These are phyloP conservation scores for Parvularia atlantis DNA, from an alignment of 78 protist genomes.

Conservation along the genomic window DNA sequence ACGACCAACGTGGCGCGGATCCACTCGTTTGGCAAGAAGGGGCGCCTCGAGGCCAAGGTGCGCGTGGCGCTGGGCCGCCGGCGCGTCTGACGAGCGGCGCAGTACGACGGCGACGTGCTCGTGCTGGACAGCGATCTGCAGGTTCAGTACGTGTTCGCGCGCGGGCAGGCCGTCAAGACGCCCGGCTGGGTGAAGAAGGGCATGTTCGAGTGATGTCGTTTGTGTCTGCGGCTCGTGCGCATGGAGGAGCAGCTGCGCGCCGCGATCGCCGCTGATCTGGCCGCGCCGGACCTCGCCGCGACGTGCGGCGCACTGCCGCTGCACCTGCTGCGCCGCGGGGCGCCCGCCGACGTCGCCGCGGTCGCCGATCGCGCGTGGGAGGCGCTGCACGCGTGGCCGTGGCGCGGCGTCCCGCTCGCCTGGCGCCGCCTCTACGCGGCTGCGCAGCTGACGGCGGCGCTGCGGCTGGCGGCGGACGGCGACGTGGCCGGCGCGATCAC, in stretches of 20 bases:
- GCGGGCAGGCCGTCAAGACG: background rate
- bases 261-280: too few species aligned
- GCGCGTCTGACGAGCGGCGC: too few species aligned
- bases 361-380: too few species aligned
- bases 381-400: conserved; percentile 1
- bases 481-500: background rate
- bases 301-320: too few species aligned
- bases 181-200: background rate
- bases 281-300: too few species aligned
- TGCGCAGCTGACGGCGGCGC: background rate
- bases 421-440: background rate
- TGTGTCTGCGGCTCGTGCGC: too few species aligned
- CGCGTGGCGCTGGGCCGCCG: too few species aligned
- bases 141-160: background rate
- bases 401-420: background rate
- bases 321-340: too few species aligned
- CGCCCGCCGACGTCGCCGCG: too few species aligned
- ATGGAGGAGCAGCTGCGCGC: too few species aligned
- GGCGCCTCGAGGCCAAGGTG: too few species aligned
- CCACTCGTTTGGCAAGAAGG: background rate
- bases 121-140: background rate
- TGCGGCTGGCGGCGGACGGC: background rate
- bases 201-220: conserved; percentile 4
- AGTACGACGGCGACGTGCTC: background rate
- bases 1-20: background rate